Percentiles rank a stretch among this genome's conserved stretches.
Conservation (phyloP, 805 yeast species). For the Ogataea naganishii region DNA sequence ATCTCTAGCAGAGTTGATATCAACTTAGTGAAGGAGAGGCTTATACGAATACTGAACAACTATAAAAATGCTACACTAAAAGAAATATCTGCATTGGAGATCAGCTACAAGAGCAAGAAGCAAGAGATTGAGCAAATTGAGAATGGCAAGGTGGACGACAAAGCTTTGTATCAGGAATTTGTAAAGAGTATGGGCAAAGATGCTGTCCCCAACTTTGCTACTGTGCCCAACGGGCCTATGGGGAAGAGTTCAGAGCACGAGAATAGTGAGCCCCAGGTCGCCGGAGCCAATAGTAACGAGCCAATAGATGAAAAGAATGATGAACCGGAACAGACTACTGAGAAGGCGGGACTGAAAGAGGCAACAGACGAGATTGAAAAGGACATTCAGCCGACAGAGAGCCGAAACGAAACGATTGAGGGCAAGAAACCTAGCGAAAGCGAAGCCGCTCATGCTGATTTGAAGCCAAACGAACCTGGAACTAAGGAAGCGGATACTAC, state of each 20-base stretch:
- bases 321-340: conserved; percentile 3
- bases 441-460: neutral
- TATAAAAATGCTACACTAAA: conserved; percentile 23
- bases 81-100: conserved; percentile 31
- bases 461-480: conserved; percentile 1
- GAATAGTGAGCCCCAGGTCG: conserved; percentile 3
- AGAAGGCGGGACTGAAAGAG: conserved; percentile 3
- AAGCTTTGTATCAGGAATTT: conserved; percentile 20
- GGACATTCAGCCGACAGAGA: conserved; percentile 3
- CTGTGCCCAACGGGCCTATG: no score
- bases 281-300: conserved; percentile 3
- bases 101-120: conserved; percentile 23
- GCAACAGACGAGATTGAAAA: neutral
- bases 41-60: conserved; percentile 23
- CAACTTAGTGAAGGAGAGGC: conserved; percentile 23
- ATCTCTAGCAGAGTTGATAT: conserved; percentile 22
- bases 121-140: conserved; percentile 32
- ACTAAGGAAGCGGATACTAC: conserved; percentile 1
- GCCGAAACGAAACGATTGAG: conserved; percentile 5
- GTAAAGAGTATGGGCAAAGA: no score
- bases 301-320: conserved; percentile 3
- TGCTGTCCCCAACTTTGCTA: no score
- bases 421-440: conserved; percentile 1
- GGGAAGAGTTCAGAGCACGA: no score
- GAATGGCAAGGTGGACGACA: conserved; percentile 30